A percentile compares a stretch with the other conserved stretches of the same genome.
Conservation (phyloP, 2,329 filamentous ascomycete genomes). For the Neofusicoccum parvum region DNA sequence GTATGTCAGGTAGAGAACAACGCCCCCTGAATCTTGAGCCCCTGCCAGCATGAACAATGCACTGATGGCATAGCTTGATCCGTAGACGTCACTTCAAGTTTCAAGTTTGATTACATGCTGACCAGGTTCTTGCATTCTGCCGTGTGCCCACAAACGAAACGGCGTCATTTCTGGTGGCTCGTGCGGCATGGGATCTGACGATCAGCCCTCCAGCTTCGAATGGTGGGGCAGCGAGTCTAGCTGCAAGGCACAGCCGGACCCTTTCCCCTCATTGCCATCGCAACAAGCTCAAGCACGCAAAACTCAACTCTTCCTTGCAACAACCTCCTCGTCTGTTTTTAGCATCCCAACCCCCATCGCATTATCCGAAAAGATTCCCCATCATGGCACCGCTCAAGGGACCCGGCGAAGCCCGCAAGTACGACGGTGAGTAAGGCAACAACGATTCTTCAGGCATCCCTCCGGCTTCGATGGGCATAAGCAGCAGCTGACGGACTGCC, state of each 20-base stretch:
- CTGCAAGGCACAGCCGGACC: constrained; percentile 18
- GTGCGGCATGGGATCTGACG: constrained; percentile 8
- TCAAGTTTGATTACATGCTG: constrained; percentile 15
- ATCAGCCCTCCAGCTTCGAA: not conserved
- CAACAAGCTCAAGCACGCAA: constrained; percentile 6
- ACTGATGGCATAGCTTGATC: not conserved
- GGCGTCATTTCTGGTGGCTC: constrained; percentile 14
- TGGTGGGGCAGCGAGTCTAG: not conserved
- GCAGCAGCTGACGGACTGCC: constrained; percentile 65
- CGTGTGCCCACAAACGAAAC: constrained; percentile 3
- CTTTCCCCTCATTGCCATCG: constrained; percentile 18
- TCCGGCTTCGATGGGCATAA: not conserved
- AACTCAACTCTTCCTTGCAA: not conserved
- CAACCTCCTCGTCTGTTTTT: not conserved
- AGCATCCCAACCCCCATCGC: not conserved
- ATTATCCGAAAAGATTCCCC: not conserved
- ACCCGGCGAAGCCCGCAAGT: constrained; percentile 59
- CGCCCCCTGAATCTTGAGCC: not conserved
- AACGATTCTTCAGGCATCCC: not conserved
- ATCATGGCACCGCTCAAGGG: constrained; percentile 55
- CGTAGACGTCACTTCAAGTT: constrained; percentile 2
- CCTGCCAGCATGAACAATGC: not conserved
- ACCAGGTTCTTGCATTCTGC: not conserved
- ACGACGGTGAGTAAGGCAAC: constrained; percentile 53
- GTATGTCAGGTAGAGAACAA: not conserved